Conservation (phyloP, 1,284 basidiomycete genomes). For the Mycosarcoma maydis region DNA sequence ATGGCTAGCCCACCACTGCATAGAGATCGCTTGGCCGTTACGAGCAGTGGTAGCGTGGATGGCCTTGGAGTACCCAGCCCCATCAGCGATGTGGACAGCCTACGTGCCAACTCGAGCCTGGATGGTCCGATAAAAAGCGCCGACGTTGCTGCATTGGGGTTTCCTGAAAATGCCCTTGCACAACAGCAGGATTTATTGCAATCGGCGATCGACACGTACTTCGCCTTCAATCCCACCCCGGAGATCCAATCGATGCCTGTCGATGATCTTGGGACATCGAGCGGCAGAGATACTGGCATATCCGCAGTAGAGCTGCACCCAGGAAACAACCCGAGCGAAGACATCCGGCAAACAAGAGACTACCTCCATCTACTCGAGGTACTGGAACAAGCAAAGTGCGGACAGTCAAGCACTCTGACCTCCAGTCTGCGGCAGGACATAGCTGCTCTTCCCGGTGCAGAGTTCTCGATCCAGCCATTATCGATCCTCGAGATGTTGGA, state of each 20-base stretch:
- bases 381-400: not conserved
- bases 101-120: not conserved
- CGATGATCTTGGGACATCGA: not conserved
- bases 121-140: not conserved
- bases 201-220: constrained; percentile 9
- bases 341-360: not conserved
- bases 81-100: constrained; percentile 5
- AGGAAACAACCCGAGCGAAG: too few relatives aligned
- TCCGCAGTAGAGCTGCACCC: not conserved
- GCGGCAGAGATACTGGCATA: not conserved
- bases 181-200: not conserved
- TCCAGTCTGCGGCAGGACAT: not conserved
- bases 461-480: constrained; percentile 2
- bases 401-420: not conserved
- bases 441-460: not conserved
- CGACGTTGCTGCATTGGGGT: not conserved
- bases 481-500: constrained; percentile 12
- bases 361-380: constrained; percentile 9
- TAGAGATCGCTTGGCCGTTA: not conserved
- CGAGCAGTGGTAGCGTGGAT: not conserved
- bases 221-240: not conserved
- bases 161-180: not conserved
- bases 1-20: constrained; percentile 8
- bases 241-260: not conserved
- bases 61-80: not conserved